Evolutionary conservation across 2,329 filamentous ascomycete species (phyloP), one percentile per base, ranked within the genome.

Genomic region (Penicillium hesseltinei): DNA sequence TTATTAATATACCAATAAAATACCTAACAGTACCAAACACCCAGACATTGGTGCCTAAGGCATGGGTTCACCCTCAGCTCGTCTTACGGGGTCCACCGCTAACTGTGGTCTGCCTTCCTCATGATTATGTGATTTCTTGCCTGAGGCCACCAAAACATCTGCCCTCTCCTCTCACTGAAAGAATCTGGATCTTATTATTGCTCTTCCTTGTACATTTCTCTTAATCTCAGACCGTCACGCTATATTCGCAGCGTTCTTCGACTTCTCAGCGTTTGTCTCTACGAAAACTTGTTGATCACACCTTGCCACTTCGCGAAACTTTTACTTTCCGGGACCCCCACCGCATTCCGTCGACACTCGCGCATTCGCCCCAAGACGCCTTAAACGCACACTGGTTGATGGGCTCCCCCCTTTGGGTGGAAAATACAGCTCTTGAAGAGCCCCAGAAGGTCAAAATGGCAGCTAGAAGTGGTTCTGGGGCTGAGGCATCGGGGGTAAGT

Each of bases 401-500:
- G 58, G 39, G 39, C n/a, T 2, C 13, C 56, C 33, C 47, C 51
- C 19, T 31, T n/a, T 7, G 13, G 29, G 21, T 27, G 35, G 36
- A 42, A 25, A 56, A 21, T 21, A 45, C 55, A 58, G 33, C 61
- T 45, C 48, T 27, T n/a, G 11, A 45, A 3, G 11, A 40, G 36
- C 45, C 21, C 2, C 9, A 23, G 15, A 33, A 23, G 23, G 46
- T 36, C 48, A 53, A 54, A 7, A 67, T 64, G 63, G 57, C 56
- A 44, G 46, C 57, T 35, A 54, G 35, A 42, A 56, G 36, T 52
- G 58, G 57, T 23, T 40, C 53, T 29, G 58, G 47, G 42, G 57
- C 58, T 8, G 71, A 73, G 62, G 33, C 64, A 19, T 71, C 71
- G 1, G 72, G 71, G 35, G 73, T 75, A 62, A 65, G 71, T 60